A percentile compares a stretch with the other conserved stretches of the same genome.
Evolutionary conservation across 2,329 filamentous ascomycete species (phyloP).

Genomic region (Dactylonectria macrodidyma): DNA sequence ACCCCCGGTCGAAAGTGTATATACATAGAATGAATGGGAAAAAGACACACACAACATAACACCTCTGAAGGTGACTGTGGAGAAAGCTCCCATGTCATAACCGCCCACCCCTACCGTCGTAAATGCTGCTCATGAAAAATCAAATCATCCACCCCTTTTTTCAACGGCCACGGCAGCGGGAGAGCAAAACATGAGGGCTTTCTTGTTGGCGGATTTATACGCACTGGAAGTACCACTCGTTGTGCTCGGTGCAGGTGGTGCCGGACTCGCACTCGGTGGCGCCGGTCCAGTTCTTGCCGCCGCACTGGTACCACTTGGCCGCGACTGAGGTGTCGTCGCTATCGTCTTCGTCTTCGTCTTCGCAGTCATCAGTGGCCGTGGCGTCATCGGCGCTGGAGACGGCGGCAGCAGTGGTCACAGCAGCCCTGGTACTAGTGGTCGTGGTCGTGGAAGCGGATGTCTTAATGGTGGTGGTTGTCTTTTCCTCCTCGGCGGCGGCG

Average conservation of each 20-base stretch:
- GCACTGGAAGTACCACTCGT: slow-evolving; percentile 58
- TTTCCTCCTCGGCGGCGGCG: slow-evolving; percentile 4
- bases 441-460: neutral
- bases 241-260: slow-evolving; percentile 54
- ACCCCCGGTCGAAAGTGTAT: slow-evolving; percentile 12
- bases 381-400: neutral
- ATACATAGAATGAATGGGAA: slow-evolving; percentile 16
- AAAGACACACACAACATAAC: neutral
- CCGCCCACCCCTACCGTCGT: neutral
- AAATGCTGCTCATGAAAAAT: no score
- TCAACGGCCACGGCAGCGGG: neutral
- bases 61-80: neutral
- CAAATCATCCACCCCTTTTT: no score
- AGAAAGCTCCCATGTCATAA: neutral
- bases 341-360: slow-evolving; percentile 12
- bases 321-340: slow-evolving; percentile 10
- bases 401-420: neutral
- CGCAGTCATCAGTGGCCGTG: slow-evolving; percentile 10
- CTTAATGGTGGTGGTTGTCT: slow-evolving; percentile 14
- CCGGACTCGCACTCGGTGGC: slow-evolving; percentile 59
- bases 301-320: slow-evolving; percentile 53
- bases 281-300: slow-evolving; percentile 58
- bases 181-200: no score
- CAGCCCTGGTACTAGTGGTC: slow-evolving; percentile 18
- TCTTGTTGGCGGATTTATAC: slow-evolving; percentile 27